Base-by-base conservation (phyloP, 2,329 filamentous ascomycete genomes). In the Didymella sp. region DNA sequence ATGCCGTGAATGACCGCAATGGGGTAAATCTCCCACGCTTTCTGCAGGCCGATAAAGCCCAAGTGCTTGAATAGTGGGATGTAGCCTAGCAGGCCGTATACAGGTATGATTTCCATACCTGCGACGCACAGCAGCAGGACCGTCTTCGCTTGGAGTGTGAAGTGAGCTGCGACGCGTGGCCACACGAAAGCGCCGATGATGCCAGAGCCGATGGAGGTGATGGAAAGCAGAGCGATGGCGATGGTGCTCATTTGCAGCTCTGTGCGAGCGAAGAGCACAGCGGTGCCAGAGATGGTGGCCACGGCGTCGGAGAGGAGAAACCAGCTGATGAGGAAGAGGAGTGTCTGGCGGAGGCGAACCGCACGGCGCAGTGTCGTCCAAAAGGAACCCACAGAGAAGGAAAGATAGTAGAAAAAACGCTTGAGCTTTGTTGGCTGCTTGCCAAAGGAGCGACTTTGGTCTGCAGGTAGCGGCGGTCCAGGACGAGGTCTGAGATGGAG, bases 21-120 rank as follows among this genome's bases (percentile, higher is more conserved):
- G 0, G 90, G 90, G 67, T 93, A 97, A 84, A 97, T 96, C 67
- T 97, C 93, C 89, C 91, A 96, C 0, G 91, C 87, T 70, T 92
- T 85, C 74, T 96, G 92, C 11, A 97, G 81, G 1, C 93, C 93
- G 25, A 91, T 77, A 4, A 94, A 86, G 0, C 91, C 92, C 78
- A 89, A 87, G 12, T 78, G 76, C 63, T 87, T 82, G 60, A 97
- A 84, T 31, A 91, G 85, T 0, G 92, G 90, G 13, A 96, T 79
- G 71, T 92, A 96, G 0, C 92, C 92, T 27, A 95, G 77, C 12
- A 97, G 81, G 0, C 92, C 93, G 69, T 97, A 97, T 1, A 97
- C 70, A 0, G 94, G 94, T 40, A 97, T 96, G 25, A 96, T 78
- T 73, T 96, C 92, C 72, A 97, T 95, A 8, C 96, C 79, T 1